Conservation (phyloP, 2,329 filamentous ascomycete species). For the Lasiodiplodia citricola region DNA sequence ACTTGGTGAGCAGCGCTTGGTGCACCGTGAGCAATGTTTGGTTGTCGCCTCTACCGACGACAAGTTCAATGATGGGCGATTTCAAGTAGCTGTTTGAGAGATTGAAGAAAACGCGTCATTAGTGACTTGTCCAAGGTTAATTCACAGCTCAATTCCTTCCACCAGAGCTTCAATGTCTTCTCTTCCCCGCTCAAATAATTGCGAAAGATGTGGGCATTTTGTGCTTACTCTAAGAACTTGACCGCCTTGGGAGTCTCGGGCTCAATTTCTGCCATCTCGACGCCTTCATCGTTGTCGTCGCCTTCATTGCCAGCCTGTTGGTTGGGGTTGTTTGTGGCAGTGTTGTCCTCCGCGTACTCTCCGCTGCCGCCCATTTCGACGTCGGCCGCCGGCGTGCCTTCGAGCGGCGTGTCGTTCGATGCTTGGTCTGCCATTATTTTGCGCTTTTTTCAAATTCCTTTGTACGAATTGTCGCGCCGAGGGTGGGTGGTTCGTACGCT, state of each 20-base stretch:
- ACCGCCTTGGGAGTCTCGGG: constrained; percentile 47
- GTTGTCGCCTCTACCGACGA: constrained; percentile 57
- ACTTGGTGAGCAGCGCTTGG: constrained; percentile 74
- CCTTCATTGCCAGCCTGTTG: constrained; percentile 28
- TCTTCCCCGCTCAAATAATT: background rate
- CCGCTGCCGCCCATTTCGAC: constrained; percentile 52
- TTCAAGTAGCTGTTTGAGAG: constrained; percentile 49
- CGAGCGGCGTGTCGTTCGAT: constrained; percentile 34
- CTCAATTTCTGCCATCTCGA: constrained; percentile 50
- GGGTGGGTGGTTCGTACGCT: background rate
- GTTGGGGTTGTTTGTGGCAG: constrained; percentile 30
- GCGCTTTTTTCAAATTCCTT: background rate
- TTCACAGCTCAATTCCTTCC: background rate
- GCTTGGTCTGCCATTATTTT: constrained; percentile 38
- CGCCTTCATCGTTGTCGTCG: constrained; percentile 33
- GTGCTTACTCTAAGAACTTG: constrained; percentile 52
- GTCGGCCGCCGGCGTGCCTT: constrained; percentile 46
- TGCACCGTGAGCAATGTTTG: constrained; percentile 76
- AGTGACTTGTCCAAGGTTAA: background rate
- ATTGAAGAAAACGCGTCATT: background rate
- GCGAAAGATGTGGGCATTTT: too few species aligned
- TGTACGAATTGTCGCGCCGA: background rate
- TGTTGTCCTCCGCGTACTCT: constrained; percentile 35
- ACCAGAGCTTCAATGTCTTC: background rate
- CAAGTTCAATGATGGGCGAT: constrained; percentile 54